Base-by-base conservation (phyloP, 2,329 filamentous ascomycete genomes). In the Exophiala aquamarina region DNA sequence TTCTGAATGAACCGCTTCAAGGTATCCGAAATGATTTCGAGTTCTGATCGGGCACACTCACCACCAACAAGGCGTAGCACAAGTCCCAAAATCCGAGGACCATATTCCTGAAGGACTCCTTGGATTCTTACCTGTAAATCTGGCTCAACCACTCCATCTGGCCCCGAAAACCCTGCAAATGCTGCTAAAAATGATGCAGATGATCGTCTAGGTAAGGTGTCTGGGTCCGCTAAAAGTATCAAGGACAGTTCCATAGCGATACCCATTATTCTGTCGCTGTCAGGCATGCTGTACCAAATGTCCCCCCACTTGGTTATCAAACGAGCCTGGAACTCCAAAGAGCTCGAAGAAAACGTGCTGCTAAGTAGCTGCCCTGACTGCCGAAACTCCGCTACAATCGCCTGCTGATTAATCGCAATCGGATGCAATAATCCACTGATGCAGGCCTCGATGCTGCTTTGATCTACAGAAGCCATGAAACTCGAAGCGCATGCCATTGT, bases 121-220 rank as follows among this genome's bases (percentile, higher is more conserved):
- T 50, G 52, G 5, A 54, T 20, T 8, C 17, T 14, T 9, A 33
- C 14, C 50, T 55, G 20, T 33, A 49, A 37, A 43, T 57, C 14
- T 29, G 33, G 29, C 8, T 38, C 41, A 38, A 47, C 34, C 34
- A 41, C 36, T 14, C 15, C 45, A 44, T 35, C 41, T 10, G 46
- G 55, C 32, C 35, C 55, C 39, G 37, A 58, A 29, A 40, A 63
- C 61, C 47, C 72, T 57, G 43, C 64, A 63, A 49, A 71, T 41
- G 34, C 71, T 54, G 67, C 59, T 66, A 71, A 73, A 53, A 73
- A 74, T 26, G 64, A 59, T 26, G 70, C 67, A 3, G 70, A 67
- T 20, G 70, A 69, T 14, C 70, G 70, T n/a, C 73, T 67, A n/a
- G 71, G 70, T 11, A 74, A 62, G 8, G 70, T 69, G 29, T 74